phyloP scores from a whole-genome alignment of 73 alveolate genomes.

The Tetrahymena borealis region DNA sequence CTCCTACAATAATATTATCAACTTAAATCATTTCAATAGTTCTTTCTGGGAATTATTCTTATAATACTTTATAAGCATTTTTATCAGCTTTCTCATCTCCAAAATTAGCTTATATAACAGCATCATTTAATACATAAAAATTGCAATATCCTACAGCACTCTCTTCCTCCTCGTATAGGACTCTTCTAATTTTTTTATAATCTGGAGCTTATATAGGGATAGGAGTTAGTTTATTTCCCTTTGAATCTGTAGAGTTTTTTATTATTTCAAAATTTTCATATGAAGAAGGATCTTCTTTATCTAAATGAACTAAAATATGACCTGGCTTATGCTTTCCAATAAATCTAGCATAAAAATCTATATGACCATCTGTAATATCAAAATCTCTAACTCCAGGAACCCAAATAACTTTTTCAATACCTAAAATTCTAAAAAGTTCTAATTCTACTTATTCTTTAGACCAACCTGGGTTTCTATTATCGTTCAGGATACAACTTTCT shows the following conservation, averaged over 20 bases:
- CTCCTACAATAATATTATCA: conserved; percentile 29
- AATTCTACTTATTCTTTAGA: conserved; percentile 11
- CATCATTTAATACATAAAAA: conserved; percentile 11
- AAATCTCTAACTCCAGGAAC: conserved; percentile 23
- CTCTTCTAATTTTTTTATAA: neutral
- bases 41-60: conserved; percentile 27
- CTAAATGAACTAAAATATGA: conserved; percentile 27
- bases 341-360: conserved; percentile 44
- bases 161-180: conserved; percentile 4
- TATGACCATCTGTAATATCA: conserved; percentile 48
- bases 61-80: conserved; percentile 8
- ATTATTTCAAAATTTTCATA: conserved; percentile 11
- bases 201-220: conserved; percentile 27
- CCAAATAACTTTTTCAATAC: conserved; percentile 45
- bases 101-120: conserved; percentile 27
- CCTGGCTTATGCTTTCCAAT: conserved; percentile 14
- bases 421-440: conserved; percentile 2
- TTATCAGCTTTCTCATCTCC: conserved; percentile 28
- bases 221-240: conserved; percentile 29
- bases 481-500: conserved; percentile 25
- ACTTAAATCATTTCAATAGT: conserved; percentile 29
- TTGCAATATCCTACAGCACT: conserved; percentile 27
- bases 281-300: neutral
- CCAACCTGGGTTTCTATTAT: conserved; percentile 42
- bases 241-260: conserved; percentile 26